Evolutionary conservation across 768 basidiomycete genomes (phyloP).

Genomic region (Nidula microcarpa): DNA sequence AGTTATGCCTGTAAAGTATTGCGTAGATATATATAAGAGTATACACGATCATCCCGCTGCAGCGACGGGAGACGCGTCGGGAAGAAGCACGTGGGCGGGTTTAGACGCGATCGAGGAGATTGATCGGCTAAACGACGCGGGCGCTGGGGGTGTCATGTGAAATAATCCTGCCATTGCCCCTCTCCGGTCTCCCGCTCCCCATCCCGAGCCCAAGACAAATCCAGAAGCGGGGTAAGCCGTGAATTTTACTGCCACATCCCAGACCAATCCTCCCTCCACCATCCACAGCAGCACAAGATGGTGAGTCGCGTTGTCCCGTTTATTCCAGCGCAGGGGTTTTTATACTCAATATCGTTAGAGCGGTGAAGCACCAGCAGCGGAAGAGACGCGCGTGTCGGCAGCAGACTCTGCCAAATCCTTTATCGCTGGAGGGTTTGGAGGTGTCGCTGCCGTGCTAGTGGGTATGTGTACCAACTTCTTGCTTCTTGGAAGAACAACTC

Average conservation of each 20-base stretch:
- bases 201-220: not conserved
- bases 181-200: not conserved
- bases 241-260: not conserved
- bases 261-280: not conserved
- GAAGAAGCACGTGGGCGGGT: not conserved
- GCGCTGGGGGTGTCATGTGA: slow-evolving; percentile 11
- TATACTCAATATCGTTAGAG: slow-evolving; percentile 14
- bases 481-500: not conserved
- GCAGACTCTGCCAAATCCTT: slow-evolving; percentile 73
- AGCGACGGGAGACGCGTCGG: not conserved
- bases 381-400: slow-evolving; percentile 35
- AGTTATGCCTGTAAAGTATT: not conserved
- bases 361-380: slow-evolving; percentile 30
- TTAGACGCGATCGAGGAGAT: slow-evolving; percentile 7
- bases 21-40: slow-evolving; percentile 3
- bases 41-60: not conserved
- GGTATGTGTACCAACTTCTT: slow-evolving; percentile 48
- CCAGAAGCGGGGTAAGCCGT: not conserved
- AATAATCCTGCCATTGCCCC: slow-evolving; percentile 2
- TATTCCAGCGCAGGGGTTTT: not conserved
- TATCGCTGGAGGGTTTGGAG: slow-evolving; percentile 91
- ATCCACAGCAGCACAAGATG: slow-evolving; percentile 9
- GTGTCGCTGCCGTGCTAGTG: slow-evolving; percentile 82
- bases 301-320: slow-evolving; percentile 5
- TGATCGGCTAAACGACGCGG: slow-evolving; percentile 11